Evolutionary conservation across 192 early-diverging fungal genomes (phyloP).

Genomic region (Entomortierella lignicola): DNA sequence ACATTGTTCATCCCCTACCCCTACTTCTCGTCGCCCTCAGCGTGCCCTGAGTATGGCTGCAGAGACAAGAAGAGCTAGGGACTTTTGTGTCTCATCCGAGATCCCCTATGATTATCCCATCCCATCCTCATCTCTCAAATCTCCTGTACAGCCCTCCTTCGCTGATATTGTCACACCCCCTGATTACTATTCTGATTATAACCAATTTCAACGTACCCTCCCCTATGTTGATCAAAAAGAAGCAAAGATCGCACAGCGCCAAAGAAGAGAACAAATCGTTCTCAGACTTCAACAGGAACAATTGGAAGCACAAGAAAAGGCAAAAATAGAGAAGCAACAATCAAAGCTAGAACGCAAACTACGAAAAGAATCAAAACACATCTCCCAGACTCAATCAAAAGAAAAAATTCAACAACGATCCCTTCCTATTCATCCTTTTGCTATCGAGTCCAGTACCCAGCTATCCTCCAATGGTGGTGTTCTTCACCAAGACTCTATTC

Average conservation of each 20-base stretch:
- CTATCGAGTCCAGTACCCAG: not conserved
- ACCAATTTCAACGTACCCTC: slow-evolving; percentile 15
- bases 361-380: slow-evolving; percentile 19
- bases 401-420: not conserved
- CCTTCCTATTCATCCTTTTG: slow-evolving; percentile 16
- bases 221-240: slow-evolving; percentile 13
- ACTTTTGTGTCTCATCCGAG: slow-evolving; percentile 11
- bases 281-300: slow-evolving; percentile 38
- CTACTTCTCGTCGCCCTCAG: slow-evolving; percentile 27
- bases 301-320: slow-evolving; percentile 46
- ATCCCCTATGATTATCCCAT: not conserved
- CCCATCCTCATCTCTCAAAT: slow-evolving; percentile 2
- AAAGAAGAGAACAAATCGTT: slow-evolving; percentile 45
- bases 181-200: not conserved
- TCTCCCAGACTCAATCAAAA: slow-evolving; percentile 13
- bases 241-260: slow-evolving; percentile 19
- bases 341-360: slow-evolving; percentile 36
- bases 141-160: not conserved
- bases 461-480: not conserved
- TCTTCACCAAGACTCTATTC: not conserved
- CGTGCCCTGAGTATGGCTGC: slow-evolving; percentile 48
- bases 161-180: not conserved
- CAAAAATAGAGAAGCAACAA: slow-evolving; percentile 32
- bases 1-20: too few species aligned
- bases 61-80: slow-evolving; percentile 24